Percentiles rank a stretch among this genome's conserved stretches.
These are phyloP conservation scores for Globisporangium heterothallicum DNA, from an alignment of 352 stramenopile genomes.

Conservation along the genomic window DNA sequence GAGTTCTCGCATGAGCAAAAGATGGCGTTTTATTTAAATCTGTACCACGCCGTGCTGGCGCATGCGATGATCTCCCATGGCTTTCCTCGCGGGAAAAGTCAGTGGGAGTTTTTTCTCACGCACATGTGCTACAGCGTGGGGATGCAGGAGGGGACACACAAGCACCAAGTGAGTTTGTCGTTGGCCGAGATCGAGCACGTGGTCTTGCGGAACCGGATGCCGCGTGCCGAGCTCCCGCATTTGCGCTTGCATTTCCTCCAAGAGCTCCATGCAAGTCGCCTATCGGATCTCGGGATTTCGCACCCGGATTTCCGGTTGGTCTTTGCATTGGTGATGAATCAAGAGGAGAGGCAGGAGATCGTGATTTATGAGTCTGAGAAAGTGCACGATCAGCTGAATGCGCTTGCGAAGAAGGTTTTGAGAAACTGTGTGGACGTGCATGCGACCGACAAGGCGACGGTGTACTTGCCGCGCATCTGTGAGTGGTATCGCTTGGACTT, in stretches of 20 bases:
- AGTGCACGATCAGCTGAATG: conserved; percentile 77
- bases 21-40: conserved; percentile 72
- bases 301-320: conserved; percentile 79
- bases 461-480: conserved; percentile 60
- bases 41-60: conserved; percentile 70
- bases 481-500: conserved; percentile 78
- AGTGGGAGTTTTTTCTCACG: conserved; percentile 55
- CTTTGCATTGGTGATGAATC: conserved; percentile 65
- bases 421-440: conserved; percentile 30
- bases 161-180: conserved; percentile 41
- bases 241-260: conserved; percentile 14
- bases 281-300: conserved; percentile 30
- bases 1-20: conserved; percentile 54
- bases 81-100: conserved; percentile 44
- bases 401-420: conserved; percentile 23
- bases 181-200: conserved; percentile 77
- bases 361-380: conserved; percentile 26
- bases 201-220: conserved; percentile 54
- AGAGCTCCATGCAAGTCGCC: not conserved
- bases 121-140: conserved; percentile 63
- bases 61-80: conserved; percentile 73
- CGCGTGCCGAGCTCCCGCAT: conserved; percentile 42
- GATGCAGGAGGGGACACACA: conserved; percentile 9
- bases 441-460: conserved; percentile 6
- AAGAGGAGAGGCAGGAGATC: conserved; percentile 18